A percentile compares a stretch with the other conserved stretches of the same genome.
Conservation (phyloP, 495 filamentous ascomycete species). For the Talaromyces ruber region DNA sequence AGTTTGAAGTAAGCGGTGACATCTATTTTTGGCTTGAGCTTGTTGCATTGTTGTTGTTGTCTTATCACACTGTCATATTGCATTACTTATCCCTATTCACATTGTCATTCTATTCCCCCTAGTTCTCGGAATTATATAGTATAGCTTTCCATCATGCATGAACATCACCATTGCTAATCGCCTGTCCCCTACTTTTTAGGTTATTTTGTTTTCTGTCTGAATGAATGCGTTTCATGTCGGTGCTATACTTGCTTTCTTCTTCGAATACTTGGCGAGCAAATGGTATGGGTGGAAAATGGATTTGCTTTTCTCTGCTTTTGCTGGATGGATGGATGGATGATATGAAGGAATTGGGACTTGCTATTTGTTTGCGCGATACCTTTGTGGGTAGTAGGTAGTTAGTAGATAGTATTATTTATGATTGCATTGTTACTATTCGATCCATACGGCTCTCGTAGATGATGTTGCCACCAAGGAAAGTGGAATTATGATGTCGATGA, state of each 20-base stretch:
- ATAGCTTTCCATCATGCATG: neutral
- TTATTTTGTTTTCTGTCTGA: neutral
- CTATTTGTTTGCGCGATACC: constrained; percentile 1
- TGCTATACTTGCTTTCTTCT: neutral
- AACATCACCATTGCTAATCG: neutral
- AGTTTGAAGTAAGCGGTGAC: neutral
- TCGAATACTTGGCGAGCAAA: neutral
- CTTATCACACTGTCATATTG: neutral
- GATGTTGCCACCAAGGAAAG: neutral
- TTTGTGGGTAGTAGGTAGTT: neutral
- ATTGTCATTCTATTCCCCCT: neutral
- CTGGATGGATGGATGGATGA: neutral
- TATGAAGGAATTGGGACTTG: neutral
- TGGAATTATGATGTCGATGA: neutral
- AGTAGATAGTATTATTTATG: neutral
- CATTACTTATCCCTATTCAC: neutral
- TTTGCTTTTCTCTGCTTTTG: neutral
- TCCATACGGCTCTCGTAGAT: neutral
- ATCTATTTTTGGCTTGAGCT: neutral
- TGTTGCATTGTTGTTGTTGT: neutral
- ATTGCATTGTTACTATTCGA: neutral
- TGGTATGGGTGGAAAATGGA: neutral
- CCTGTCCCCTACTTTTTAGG: neutral
- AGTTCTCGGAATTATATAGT: neutral
- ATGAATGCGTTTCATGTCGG: neutral